phyloP scores from a whole-genome alignment of 164 flowering plant species.

The Aristolochia californica region DNA sequence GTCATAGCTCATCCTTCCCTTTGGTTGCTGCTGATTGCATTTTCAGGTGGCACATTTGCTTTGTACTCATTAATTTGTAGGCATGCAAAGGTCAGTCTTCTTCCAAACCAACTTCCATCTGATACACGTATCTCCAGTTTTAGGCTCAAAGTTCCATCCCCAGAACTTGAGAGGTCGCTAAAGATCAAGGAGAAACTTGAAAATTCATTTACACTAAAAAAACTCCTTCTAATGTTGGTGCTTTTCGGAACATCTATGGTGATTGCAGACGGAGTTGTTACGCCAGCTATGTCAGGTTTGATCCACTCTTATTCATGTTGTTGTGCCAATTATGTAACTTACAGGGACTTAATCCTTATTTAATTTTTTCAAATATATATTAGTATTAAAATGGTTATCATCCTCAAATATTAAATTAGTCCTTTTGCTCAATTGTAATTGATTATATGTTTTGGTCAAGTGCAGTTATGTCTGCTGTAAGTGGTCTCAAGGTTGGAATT shows the following conservation, averaged over 20 bases:
- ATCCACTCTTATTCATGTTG: neutral
- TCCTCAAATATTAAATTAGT: too few species aligned
- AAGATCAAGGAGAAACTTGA: conserved; percentile 90
- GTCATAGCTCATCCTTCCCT: too few species aligned
- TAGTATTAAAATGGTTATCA: too few species aligned
- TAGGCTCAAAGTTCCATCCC: conserved; percentile 92
- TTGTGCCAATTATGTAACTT: neutral
- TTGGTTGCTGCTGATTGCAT: conserved; percentile 4
- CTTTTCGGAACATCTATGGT: conserved; percentile 98
- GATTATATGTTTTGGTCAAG: conserved; percentile 2
- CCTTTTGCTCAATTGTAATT: neutral
- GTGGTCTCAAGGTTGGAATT: conserved; percentile 81
- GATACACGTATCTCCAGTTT: conserved; percentile 99
- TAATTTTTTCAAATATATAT: too few species aligned
- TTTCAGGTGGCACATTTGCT: conserved; percentile 97
- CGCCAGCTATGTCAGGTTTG: conserved; percentile 99
- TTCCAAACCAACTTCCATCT: conserved; percentile 95
- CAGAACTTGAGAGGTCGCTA: conserved; percentile 95
- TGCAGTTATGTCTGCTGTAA: conserved; percentile 94
- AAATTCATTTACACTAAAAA: conserved; percentile 67
- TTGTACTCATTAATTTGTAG: conserved; percentile 91
- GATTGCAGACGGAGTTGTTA: conserved; percentile 90
- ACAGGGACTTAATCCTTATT: too few species aligned
- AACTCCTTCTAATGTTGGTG: conserved; percentile 69
- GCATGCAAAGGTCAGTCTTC: conserved; percentile 95